These are phyloP conservation scores for Stereocaulon alpinum DNA, from an alignment of 495 filamentous ascomycete genomes.

Conservation along the genomic window DNA sequence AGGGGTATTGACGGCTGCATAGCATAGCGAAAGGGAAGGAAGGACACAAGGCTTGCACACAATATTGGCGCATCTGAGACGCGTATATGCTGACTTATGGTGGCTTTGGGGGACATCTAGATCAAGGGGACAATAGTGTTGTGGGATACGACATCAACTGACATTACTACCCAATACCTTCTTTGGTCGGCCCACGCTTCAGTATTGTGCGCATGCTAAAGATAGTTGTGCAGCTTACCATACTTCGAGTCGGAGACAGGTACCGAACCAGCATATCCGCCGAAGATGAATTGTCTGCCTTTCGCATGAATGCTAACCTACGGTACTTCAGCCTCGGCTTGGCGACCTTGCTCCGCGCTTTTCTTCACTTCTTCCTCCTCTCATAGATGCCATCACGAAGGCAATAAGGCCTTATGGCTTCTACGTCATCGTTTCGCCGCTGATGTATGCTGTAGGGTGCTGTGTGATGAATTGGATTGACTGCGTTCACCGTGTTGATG, in stretches of 20 bases:
- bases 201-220: conserved; percentile 2
- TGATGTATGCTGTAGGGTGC: too few relatives aligned
- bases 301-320: too few relatives aligned
- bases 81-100: conserved; percentile 3
- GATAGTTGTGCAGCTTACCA: neutral
- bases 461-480: neutral
- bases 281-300: too few relatives aligned
- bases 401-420: too few relatives aligned
- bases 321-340: too few relatives aligned
- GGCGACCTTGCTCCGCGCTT: too few relatives aligned
- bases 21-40: neutral
- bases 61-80: neutral
- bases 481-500: too few relatives aligned
- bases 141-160: neutral
- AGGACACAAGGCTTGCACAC: conserved; percentile 8
- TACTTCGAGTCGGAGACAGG: too few relatives aligned
- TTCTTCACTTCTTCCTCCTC: too few relatives aligned
- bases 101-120: neutral
- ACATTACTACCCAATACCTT: neutral
- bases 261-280: neutral
- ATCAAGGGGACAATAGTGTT: neutral
- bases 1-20: conserved; percentile 18
- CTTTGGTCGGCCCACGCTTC: neutral
- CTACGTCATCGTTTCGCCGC: too few relatives aligned
- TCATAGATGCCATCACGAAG: too few relatives aligned